Conservation (phyloP, 352 stramenopile species). For the Phytophthora macrochlamydospora region DNA sequence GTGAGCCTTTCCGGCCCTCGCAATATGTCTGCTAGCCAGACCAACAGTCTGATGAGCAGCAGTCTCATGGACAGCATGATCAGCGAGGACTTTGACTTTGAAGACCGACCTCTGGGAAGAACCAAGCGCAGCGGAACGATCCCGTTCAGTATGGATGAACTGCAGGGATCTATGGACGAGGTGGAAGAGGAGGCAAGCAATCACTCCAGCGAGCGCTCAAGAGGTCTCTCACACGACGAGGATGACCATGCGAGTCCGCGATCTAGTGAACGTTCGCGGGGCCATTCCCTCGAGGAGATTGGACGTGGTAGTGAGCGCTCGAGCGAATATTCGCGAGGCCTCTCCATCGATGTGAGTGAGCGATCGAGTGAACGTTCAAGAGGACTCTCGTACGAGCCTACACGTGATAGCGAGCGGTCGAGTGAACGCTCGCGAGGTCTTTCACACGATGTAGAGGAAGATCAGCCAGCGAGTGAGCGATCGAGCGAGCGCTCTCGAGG, state of each 20-base stretch:
- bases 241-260: neutral
- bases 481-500: neutral
- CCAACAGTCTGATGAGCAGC: neutral
- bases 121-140: conserved; percentile 65
- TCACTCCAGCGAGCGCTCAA: conserved; percentile 1
- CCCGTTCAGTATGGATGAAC: conserved; percentile 40
- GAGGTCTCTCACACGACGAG: conserved; percentile 1
- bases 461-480: neutral
- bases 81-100: conserved; percentile 49
- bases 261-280: conserved; percentile 1
- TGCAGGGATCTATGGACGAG: conserved; percentile 39
- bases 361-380: neutral
- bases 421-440: conserved; percentile 6
- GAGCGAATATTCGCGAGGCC: neutral
- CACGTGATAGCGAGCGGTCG: conserved; percentile 6
- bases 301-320: neutral
- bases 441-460: conserved; percentile 7
- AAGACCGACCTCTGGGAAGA: conserved; percentile 33
- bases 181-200: conserved; percentile 24
- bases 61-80: conserved; percentile 17
- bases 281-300: neutral
- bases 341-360: neutral
- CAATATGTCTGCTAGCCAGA: neutral
- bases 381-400: neutral
- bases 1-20: conserved; percentile 25